These are phyloP conservation scores for Thielaviopsis ethacetica DNA, from an alignment of 2,329 filamentous ascomycete species.

Conservation along the genomic window DNA sequence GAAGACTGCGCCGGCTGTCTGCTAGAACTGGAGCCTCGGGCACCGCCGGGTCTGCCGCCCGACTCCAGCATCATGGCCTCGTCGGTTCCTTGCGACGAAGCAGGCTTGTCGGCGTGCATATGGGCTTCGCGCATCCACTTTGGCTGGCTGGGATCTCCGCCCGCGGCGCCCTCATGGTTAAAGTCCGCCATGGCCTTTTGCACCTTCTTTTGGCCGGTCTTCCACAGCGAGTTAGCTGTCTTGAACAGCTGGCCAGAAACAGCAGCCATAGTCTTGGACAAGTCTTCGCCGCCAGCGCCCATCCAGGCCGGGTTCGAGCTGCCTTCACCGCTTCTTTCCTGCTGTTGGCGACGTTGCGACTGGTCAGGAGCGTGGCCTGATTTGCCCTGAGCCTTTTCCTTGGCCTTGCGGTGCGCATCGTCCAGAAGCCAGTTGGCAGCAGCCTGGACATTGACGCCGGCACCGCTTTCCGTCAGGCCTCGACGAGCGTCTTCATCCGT, in stretches of 20 bases:
- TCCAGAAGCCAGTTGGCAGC: slow-evolving; percentile 83
- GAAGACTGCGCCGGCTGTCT: not conserved
- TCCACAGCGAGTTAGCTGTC: slow-evolving; percentile 90
- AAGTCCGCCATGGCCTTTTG: slow-evolving; percentile 87
- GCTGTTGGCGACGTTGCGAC: slow-evolving; percentile 14
- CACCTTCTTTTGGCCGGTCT: slow-evolving; percentile 79
- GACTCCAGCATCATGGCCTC: slow-evolving; percentile 69
- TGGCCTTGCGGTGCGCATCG: slow-evolving; percentile 73
- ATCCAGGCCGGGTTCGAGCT: slow-evolving; percentile 41
- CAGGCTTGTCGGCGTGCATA: slow-evolving; percentile 22
- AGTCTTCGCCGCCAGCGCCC: slow-evolving; percentile 43
- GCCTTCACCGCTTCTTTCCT: slow-evolving; percentile 6
- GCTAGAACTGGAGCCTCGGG: not conserved
- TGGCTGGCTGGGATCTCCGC: slow-evolving; percentile 56
- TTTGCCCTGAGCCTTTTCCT: slow-evolving; percentile 47
- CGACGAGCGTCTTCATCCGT: slow-evolving; percentile 65
- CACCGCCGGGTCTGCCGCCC: slow-evolving; percentile 33
- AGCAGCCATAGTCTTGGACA: slow-evolving; percentile 66
- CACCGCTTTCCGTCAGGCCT: slow-evolving; percentile 65
- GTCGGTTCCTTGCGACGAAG: slow-evolving; percentile 35
- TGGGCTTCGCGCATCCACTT: slow-evolving; percentile 85
- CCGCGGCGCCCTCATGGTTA: slow-evolving; percentile 38
- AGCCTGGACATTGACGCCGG: slow-evolving; percentile 64
- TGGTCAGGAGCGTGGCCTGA: slow-evolving; percentile 14
- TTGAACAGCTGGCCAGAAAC: slow-evolving; percentile 78